Evolutionary conservation across 306 rosid genomes (phyloP).

Genomic region (Styphnolobium japonicum): DNA sequence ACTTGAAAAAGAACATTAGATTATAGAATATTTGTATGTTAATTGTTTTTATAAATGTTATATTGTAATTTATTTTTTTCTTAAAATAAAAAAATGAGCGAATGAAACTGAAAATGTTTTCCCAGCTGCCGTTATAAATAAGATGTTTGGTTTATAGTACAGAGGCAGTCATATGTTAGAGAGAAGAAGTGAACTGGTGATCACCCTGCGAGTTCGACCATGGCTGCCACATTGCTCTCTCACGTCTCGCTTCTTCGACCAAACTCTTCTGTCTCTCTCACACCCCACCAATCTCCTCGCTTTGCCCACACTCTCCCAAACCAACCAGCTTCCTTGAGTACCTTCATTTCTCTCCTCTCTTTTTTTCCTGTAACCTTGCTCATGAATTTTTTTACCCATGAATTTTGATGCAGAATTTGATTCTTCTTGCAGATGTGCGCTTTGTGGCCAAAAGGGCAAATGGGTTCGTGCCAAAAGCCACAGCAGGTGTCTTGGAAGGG

Average conservation of each 20-base stretch:
- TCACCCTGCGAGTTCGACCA: no score
- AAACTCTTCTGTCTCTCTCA: slow-evolving; percentile 1
- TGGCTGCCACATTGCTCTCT: slow-evolving; percentile 34
- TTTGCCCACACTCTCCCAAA: not conserved
- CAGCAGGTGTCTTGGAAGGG: not conserved
- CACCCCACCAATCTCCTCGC: slow-evolving; percentile 20
- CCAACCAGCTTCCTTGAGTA: not conserved
- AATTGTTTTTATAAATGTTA: no score
- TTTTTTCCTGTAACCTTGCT: not conserved
- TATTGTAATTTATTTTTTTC: no score
- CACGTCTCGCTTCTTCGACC: slow-evolving; percentile 18
- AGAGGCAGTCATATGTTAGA: no score
- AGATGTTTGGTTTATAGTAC: no score
- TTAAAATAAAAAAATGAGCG: no score
- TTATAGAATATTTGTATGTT: no score
- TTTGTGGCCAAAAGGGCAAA: slow-evolving; percentile 29
- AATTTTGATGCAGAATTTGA: slow-evolving; percentile 5
- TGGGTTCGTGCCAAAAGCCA: slow-evolving; percentile 46
- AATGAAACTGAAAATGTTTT: no score
- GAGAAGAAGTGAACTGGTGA: no score
- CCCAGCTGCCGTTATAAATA: no score
- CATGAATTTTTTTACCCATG: not conserved
- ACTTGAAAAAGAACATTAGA: no score
- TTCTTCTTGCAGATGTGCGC: slow-evolving; percentile 15
- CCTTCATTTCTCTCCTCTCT: not conserved